phyloP scores from a whole-genome alignment of 768 basidiomycete genomes.

The Exidia glandulosa region DNA sequence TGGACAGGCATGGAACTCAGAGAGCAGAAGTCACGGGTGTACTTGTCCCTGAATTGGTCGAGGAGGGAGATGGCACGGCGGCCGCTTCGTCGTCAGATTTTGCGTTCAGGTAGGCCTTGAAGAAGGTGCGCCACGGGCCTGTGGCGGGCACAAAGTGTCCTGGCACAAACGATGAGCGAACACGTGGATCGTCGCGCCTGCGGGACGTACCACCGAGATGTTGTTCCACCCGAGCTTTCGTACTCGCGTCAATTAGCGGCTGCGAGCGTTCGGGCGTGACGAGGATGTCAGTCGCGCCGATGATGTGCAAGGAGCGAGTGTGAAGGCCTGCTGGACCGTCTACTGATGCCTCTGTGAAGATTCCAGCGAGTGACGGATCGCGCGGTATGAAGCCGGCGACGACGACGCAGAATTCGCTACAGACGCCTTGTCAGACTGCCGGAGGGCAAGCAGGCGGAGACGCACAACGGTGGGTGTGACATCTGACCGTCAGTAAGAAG shows the following conservation, averaged over 20 bases:
- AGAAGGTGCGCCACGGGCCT: slow-evolving; percentile 63
- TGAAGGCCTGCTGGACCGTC: slow-evolving; percentile 25
- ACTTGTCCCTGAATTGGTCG: background rate
- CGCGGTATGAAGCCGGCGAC: slow-evolving; percentile 57
- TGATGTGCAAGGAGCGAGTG: slow-evolving; percentile 70
- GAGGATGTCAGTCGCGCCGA: slow-evolving; percentile 69
- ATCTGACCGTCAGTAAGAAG: slow-evolving; percentile 45
- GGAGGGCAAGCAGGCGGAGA: background rate
- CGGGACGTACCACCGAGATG: slow-evolving; percentile 59
- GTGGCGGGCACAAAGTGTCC: slow-evolving; percentile 81
- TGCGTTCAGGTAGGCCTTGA: slow-evolving; percentile 45
- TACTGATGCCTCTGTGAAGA: slow-evolving; percentile 27
- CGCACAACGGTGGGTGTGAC: slow-evolving; percentile 68
- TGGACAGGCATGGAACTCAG: background rate
- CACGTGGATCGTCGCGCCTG: background rate
- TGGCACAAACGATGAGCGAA: slow-evolving; percentile 16
- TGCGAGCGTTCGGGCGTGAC: slow-evolving; percentile 60
- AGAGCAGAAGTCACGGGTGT: background rate
- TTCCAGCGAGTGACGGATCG: slow-evolving; percentile 32
- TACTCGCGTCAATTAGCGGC: slow-evolving; percentile 41
- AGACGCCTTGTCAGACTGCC: background rate
- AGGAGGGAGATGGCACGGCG: background rate
- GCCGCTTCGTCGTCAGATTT: background rate
- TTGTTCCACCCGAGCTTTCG: slow-evolving; percentile 51
- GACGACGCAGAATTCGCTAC: slow-evolving; percentile 62